These are phyloP conservation scores for Inga laurina DNA, from an alignment of 306 rosid genomes.

Conservation along the genomic window DNA sequence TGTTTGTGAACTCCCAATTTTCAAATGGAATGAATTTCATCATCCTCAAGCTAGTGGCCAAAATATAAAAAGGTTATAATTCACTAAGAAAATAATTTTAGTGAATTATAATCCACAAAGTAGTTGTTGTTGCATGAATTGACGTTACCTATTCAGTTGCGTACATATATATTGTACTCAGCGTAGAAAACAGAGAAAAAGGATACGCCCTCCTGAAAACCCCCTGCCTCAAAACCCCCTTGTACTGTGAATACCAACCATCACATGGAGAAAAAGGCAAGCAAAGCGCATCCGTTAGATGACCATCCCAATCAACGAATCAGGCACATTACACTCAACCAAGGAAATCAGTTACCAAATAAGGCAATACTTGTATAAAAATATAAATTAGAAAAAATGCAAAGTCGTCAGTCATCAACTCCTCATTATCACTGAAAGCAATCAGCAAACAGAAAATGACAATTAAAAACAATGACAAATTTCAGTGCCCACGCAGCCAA, in stretches of 20 bases:
- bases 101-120: not conserved
- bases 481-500: not conserved
- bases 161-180: not conserved
- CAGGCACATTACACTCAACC: not conserved
- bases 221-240: constrained; percentile 87
- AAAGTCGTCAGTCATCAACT: not conserved
- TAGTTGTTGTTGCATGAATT: not conserved
- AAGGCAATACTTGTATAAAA: not conserved
- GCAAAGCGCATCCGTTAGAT: constrained; percentile 19
- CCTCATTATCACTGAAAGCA: not conserved
- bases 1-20: no score
- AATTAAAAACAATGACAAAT: not conserved
- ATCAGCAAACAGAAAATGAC: not conserved
- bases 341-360: not conserved
- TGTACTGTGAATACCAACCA: constrained; percentile 66
- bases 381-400: not conserved
- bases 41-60: no score
- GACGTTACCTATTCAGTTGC: not conserved
- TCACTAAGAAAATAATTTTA: no score
- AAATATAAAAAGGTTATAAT: no score
- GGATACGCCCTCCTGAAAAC: constrained; percentile 99
- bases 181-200: constrained; percentile 30
- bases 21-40: no score
- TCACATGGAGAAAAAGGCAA: not conserved
- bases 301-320: not conserved